phyloP scores from a whole-genome alignment of 2,329 filamentous ascomycete species.

The Fusarium musae region DNA sequence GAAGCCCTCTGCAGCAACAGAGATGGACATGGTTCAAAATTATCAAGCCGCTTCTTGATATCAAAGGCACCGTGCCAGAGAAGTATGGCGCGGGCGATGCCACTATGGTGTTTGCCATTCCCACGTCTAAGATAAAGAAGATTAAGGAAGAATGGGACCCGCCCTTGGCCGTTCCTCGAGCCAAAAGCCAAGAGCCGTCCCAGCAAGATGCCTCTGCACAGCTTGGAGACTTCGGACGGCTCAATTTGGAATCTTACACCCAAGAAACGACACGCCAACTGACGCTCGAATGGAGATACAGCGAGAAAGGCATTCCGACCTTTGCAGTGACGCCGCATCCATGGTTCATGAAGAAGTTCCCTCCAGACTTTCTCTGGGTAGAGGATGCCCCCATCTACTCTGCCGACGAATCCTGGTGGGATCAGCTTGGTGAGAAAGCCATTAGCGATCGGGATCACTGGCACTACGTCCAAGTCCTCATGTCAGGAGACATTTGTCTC shows the following conservation, averaged over 20 bases:
- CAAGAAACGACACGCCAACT: slow-evolving; percentile 11
- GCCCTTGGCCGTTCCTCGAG: slow-evolving; percentile 11
- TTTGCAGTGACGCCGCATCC: slow-evolving; percentile 36
- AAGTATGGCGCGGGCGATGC: slow-evolving; percentile 16
- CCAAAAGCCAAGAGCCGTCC: background rate
- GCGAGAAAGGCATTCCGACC: slow-evolving; percentile 38
- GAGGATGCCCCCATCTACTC: slow-evolving; percentile 9
- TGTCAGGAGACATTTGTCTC: slow-evolving; percentile 36
- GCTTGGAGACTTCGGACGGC: slow-evolving; percentile 24
- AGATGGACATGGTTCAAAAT: slow-evolving; percentile 44
- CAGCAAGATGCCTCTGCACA: background rate
- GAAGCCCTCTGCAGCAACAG: background rate
- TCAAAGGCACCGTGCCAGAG: background rate
- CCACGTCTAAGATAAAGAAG: slow-evolving; percentile 26
- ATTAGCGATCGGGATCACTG: slow-evolving; percentile 20
- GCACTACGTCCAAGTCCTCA: slow-evolving; percentile 30
- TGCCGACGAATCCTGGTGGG: slow-evolving; percentile 23
- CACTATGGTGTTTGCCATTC: slow-evolving; percentile 36
- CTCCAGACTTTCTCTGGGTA: slow-evolving; percentile 35
- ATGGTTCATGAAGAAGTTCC: background rate
- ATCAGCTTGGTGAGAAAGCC: slow-evolving; percentile 4
- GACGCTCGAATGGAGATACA: slow-evolving; percentile 32
- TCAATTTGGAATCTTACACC: slow-evolving; percentile 13
- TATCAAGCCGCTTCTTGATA: slow-evolving; percentile 29
- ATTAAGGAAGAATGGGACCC: slow-evolving; percentile 39